Base-by-base conservation (phyloP, 306 rosid species). In the Ormosia semicastrata region DNA sequence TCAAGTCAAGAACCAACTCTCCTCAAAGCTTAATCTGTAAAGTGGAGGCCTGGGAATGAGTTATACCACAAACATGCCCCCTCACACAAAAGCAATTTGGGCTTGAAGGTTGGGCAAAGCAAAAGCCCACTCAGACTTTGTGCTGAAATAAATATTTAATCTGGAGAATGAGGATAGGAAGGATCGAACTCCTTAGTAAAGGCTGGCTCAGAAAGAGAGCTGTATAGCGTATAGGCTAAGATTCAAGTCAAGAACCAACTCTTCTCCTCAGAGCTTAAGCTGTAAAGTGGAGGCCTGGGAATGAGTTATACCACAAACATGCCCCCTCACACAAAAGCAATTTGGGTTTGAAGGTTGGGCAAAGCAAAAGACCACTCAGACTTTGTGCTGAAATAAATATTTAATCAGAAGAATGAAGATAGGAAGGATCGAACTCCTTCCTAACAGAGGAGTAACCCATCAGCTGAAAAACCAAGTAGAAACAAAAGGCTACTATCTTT, bases 161-260 rank as follows among this genome's bases (percentile, higher is more conserved):
- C 13, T 8, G 32, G 72, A 10, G 57, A 62, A 47, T 37, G 17
- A 7, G 4, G 4, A 7, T 32, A 8, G 43, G 29, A 62, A 71
- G 29, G 73, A 65, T 65, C 9, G 29, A 75, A 77, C 15, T 77
- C 53, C 54, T 30, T 30, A n/a, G n/a, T n/a, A n/a, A n/a, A n/a
- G n/a, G n/a, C n/a, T n/a, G n/a, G n/a, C n/a, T n/a, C n/a, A n/a
- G n/a, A n/a, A n/a, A n/a, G n/a, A n/a, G 79, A 49, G 68, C 15
- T 41, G 14, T 11, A 41, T 8, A 39, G 44, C 4, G 13, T 36
- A 60, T 49, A 13, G 18, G 77, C 81, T 33, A 54, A 57, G 13
- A 75, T 74, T 68, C 62, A 73, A 50, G 32, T 73, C 80, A 75
- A 75, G 72, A 60, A 82, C 71, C 69, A 66, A 66, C 56, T 29